phyloP scores from a whole-genome alignment of 768 basidiomycete genomes.

The Tulasnella calospora region DNA sequence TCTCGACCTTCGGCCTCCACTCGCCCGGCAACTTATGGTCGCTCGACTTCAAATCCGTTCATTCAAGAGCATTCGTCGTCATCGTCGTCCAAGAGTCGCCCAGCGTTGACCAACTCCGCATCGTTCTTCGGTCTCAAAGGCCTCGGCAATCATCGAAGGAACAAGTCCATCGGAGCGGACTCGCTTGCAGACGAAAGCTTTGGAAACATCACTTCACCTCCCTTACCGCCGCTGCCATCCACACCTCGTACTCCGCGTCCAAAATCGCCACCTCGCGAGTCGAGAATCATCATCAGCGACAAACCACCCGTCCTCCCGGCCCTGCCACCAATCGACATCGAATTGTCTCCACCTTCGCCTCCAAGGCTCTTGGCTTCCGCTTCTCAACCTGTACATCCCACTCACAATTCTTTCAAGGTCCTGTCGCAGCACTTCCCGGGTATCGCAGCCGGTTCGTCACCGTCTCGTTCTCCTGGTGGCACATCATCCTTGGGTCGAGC shows the following conservation, averaged over 20 bases:
- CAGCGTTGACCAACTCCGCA: not conserved
- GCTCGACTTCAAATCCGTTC: constrained; percentile 23
- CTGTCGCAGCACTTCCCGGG: constrained; percentile 8
- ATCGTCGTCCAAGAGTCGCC: not conserved
- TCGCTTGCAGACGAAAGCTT: not conserved
- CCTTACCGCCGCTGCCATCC: constrained; percentile 17
- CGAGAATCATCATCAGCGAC: not conserved
- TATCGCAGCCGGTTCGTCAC: not conserved
- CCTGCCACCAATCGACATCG: constrained; percentile 24
- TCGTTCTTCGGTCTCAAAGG: not conserved
- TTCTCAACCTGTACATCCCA: constrained; percentile 8
- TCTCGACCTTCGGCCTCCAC: not conserved
- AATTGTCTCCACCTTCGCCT: constrained; percentile 24
- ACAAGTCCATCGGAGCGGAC: constrained; percentile 25
- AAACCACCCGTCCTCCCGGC: constrained; percentile 1
- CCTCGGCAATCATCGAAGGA: constrained; percentile 13
- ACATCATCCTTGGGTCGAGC: constrained; percentile 48
- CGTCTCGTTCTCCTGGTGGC: not conserved
- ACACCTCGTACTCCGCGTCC: constrained; percentile 7
- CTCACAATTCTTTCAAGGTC: not conserved
- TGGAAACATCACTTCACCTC: not conserved
- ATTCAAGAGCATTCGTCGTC: not conserved
- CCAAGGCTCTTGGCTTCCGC: constrained; percentile 16
- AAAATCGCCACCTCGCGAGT: not conserved
- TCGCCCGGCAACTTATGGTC: constrained; percentile 5